Conservation (phyloP, 495 filamentous ascomycete genomes). For the Aspergillus haitiensis region DNA sequence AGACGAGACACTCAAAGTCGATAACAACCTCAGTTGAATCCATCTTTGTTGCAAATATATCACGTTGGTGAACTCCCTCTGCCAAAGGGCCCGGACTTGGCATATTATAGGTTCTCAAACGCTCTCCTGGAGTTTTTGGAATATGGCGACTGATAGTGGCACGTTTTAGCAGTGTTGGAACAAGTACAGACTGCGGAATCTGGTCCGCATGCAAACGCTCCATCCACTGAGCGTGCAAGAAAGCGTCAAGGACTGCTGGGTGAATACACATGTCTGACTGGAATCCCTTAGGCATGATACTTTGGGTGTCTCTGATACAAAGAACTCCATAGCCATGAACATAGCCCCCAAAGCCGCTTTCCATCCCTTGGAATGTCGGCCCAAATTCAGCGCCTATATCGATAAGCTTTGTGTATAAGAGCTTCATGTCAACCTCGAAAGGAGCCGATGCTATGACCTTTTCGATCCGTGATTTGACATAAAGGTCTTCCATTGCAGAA, state of each 20-base stretch:
- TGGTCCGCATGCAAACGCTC: not conserved
- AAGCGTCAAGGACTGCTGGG: not conserved
- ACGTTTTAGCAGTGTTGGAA: not conserved
- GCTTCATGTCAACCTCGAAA: not conserved
- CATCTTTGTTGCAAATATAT: not conserved
- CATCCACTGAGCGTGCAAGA: not conserved
- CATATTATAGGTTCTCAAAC: not conserved
- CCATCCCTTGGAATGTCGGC: not conserved
- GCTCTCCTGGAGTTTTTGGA: not conserved
- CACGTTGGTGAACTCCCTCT: not conserved
- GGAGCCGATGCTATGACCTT: not conserved
- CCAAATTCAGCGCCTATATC: not conserved
- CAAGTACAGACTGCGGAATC: not conserved
- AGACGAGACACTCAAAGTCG: not conserved
- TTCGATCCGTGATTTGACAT: not conserved
- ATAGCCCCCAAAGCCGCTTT: not conserved
- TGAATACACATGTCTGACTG: not conserved
- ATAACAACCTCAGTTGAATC: not conserved
- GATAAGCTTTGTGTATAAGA: not conserved
- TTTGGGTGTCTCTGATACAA: not conserved
- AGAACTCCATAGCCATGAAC: not conserved
- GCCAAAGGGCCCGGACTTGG: not conserved
- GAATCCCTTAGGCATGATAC: not conserved
- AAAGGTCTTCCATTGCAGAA: not conserved
- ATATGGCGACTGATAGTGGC: not conserved